Evolutionary conservation across 352 stramenopile genomes (phyloP).

Genomic region (Phytophthora cryptogea): DNA sequence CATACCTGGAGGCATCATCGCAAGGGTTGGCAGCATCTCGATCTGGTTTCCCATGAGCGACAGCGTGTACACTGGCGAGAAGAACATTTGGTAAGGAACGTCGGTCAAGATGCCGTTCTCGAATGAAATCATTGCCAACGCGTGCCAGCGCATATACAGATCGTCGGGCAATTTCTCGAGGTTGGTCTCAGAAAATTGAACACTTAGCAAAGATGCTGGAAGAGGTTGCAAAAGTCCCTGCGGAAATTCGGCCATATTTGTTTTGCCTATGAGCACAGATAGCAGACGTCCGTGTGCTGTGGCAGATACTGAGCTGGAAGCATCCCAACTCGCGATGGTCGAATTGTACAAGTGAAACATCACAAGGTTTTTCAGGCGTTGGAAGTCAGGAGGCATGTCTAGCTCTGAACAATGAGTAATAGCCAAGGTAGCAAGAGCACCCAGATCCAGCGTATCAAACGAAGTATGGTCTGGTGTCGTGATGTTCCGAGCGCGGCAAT

Average conservation of each 20-base stretch:
- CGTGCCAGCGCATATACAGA: constrained; percentile 19
- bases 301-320: constrained; percentile 17
- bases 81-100: constrained; percentile 30
- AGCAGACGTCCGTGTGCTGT: constrained; percentile 13
- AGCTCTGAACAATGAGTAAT: constrained; percentile 20
- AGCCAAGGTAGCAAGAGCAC: constrained; percentile 8
- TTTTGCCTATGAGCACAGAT: constrained; percentile 15
- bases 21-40: constrained; percentile 17
- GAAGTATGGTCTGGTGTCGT: constrained; percentile 11
- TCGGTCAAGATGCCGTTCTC: constrained; percentile 22
- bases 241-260: constrained; percentile 16
- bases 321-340: constrained; percentile 21
- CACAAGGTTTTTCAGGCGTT: constrained; percentile 11
- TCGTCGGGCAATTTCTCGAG: constrained; percentile 12
- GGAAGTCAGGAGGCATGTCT: constrained; percentile 14
- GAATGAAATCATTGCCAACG: constrained; percentile 13
- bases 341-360: constrained; percentile 25
- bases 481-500: constrained; percentile 11
- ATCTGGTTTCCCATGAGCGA: constrained; percentile 19
- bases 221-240: constrained; percentile 15
- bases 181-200: constrained; percentile 31
- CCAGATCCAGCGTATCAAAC: constrained; percentile 21
- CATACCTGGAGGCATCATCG: constrained; percentile 27
- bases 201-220: constrained; percentile 7
- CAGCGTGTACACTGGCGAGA: constrained; percentile 11